A percentile compares a stretch with the other conserved stretches of the same genome.
These are phyloP conservation scores for Flaveria linearis DNA, from an alignment of 129 eudicot genomes.

Conservation along the genomic window DNA sequence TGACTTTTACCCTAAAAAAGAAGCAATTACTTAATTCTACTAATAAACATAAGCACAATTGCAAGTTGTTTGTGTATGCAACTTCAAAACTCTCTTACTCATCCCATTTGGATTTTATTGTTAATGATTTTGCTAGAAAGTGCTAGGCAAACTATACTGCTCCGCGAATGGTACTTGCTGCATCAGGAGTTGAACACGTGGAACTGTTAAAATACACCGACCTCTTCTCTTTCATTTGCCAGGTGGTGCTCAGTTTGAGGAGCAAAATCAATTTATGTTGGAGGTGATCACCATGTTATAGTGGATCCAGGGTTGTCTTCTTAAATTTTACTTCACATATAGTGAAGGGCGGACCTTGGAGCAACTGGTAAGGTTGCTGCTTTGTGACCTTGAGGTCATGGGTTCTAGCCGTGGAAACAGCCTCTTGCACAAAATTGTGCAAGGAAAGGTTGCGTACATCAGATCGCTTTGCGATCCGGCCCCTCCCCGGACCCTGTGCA, in stretches of 20 bases:
- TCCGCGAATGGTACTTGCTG: slow-evolving; percentile 87
- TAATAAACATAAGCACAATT: no score
- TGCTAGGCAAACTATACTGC: slow-evolving; percentile 80
- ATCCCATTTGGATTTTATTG: background rate
- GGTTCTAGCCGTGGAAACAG: no score
- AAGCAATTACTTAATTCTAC: no score
- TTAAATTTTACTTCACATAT: background rate
- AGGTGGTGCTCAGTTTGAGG: slow-evolving; percentile 44
- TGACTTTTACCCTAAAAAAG: no score
- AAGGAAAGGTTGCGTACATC: no score
- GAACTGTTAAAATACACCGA: slow-evolving; percentile 67
- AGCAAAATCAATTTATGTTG: slow-evolving; percentile 67
- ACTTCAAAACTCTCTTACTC: background rate
- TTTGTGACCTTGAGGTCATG: no score
- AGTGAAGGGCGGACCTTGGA: no score
- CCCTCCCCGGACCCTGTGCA: no score
- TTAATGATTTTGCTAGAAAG: slow-evolving; percentile 18
- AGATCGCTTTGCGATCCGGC: no score
- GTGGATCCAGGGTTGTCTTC: slow-evolving; percentile 72
- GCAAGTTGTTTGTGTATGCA: background rate
- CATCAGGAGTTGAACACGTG: slow-evolving; percentile 91
- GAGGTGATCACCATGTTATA: slow-evolving; percentile 82
- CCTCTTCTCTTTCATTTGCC: slow-evolving; percentile 87
- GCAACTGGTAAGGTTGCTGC: no score
- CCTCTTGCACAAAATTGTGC: no score